Base-by-base conservation (phyloP, 2,329 filamentous ascomycete genomes). In the Dothistroma septosporum region DNA sequence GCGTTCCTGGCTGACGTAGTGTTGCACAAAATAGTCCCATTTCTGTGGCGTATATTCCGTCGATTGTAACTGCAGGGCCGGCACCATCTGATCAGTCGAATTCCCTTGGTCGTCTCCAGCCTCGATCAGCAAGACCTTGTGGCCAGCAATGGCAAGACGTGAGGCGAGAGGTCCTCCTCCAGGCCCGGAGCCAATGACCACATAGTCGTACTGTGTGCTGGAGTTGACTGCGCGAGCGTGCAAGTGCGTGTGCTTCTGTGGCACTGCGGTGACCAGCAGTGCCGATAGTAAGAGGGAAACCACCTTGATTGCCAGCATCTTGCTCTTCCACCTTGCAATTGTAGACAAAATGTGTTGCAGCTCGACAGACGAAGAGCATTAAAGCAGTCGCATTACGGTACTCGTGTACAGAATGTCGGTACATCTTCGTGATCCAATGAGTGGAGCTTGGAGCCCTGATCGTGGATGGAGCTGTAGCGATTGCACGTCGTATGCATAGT, bases 11-110 rank as follows among this genome's bases (percentile, higher is more conserved):
- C 87, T 79, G 9, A 78, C 76, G 68, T 86, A 87, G 71, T 87
- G 85, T 50, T 79, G 79, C n/a, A 86, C 83, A 64, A 82, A 88
- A 73, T 83, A 87, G 71, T 86, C 82, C 85, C 85, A 88, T 50
- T 78, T 75, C 64, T 85, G 77, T n/a, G 78, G 77, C 24, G 77
- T 76, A 61, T 86, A 82, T 67, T 87, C 82, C 11, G 82, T 84
- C 1, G 81, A 78, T 21, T 79, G 76, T 53, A 79, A 78, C 22
- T 80, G 79, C 67, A 83, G 79, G 1, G 82, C 79, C 7, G 85
- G 84, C 5, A 85, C 78, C 10, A 81, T 78, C 63, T 83, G 80
- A 67, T 83, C 80, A 61, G 76, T 72, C 37, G 76, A 75, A 58
- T 77, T 75, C 19, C 78, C 81, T 62, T 84, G 79, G 66, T 87